Conservation (phyloP, 441 rosid species). For the Bruguiera hainesii region DNA sequence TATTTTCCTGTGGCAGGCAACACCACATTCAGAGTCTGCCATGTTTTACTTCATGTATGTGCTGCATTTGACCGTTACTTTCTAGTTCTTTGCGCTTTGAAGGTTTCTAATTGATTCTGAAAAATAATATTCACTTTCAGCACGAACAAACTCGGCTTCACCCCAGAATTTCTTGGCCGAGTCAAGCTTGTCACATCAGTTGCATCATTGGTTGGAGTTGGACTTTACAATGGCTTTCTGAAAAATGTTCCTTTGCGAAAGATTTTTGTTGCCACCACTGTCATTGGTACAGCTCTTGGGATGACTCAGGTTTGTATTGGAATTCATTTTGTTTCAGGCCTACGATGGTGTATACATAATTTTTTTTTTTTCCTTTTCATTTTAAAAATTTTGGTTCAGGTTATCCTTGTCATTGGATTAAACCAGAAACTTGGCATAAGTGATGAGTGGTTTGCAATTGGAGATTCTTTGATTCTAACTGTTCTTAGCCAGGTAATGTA, state of each 20-base stretch:
- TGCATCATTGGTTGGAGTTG: constrained; percentile 90
- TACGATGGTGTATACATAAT: constrained; percentile 5
- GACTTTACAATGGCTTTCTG: constrained; percentile 84
- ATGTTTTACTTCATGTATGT: constrained; percentile 96
- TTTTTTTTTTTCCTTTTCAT: not conserved
- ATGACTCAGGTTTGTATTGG: constrained; percentile 79
- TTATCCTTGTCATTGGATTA: constrained; percentile 83
- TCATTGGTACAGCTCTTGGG: constrained; percentile 78
- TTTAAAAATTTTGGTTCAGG: constrained; percentile 38
- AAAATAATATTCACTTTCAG: constrained; percentile 35
- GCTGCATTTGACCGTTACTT: not conserved
- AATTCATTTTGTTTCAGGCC: constrained; percentile 1
- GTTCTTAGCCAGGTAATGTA: constrained; percentile 83
- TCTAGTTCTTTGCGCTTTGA: constrained; percentile 6
- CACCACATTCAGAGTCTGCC: constrained; percentile 96
- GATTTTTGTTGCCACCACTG: constrained; percentile 74
- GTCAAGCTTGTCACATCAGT: constrained; percentile 86
- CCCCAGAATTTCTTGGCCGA: constrained; percentile 94
- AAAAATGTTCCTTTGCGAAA: constrained; percentile 74
- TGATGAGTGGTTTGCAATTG: constrained; percentile 96
- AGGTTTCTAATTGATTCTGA: constrained; percentile 11
- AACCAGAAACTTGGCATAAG: constrained; percentile 81
- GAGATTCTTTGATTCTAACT: constrained; percentile 87
- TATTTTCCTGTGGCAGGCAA: constrained; percentile 97
- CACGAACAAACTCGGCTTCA: constrained; percentile 91